phyloP scores from a whole-genome alignment of 2,329 filamentous ascomycete genomes.

The Diaporthe batatas region DNA sequence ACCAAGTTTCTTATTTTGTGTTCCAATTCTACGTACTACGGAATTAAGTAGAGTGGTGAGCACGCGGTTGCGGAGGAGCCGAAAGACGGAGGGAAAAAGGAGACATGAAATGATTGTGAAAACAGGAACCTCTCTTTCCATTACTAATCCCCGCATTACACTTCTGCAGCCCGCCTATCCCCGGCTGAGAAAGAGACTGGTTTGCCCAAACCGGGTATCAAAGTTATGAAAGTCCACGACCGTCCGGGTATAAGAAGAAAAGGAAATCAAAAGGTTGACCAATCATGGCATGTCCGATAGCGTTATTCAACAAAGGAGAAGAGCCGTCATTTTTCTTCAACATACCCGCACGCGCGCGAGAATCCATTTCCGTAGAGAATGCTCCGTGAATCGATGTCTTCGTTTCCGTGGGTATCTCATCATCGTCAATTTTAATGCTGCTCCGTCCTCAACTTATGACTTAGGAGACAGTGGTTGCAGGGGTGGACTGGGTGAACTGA shows the following conservation, averaged over 20 bases:
- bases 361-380: not conserved
- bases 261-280: conserved; percentile 9
- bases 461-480: conserved; percentile 29
- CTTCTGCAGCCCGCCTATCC: not conserved
- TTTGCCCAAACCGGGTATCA: conserved; percentile 40
- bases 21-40: not conserved
- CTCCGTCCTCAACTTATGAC: too few species aligned
- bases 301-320: conserved; percentile 27
- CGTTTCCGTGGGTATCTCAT: not conserved
- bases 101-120: not conserved
- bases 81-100: not conserved
- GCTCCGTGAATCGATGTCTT: too few species aligned
- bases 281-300: not conserved
- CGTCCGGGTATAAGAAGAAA: conserved; percentile 39
- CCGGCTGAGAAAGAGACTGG: conserved; percentile 18
- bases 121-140: not conserved
- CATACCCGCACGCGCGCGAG: not conserved
- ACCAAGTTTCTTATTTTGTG: not conserved
- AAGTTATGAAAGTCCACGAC: conserved; percentile 18
- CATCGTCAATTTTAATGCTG: not conserved
- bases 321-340: not conserved
- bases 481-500: conserved; percentile 14
- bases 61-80: not conserved
- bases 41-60: not conserved
- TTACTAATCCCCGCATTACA: conserved; percentile 2